A percentile compares a stretch with the other conserved stretches of the same genome.
Evolutionary conservation across 345 rosid species (phyloP).

Genomic region (Hibiscus syriacus): DNA sequence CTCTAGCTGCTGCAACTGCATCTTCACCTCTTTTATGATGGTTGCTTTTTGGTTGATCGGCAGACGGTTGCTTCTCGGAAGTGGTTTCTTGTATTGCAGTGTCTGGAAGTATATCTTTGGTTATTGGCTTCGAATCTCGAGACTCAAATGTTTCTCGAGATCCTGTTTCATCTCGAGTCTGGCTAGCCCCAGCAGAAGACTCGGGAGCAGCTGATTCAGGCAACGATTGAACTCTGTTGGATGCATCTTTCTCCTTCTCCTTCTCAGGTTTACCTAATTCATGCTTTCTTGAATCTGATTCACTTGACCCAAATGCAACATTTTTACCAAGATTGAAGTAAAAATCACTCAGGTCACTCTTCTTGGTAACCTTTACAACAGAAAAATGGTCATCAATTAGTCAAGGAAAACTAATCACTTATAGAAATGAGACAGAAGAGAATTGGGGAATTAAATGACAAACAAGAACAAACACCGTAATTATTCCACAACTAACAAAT

Average conservation of each 20-base stretch:
- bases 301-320: conserved; percentile 71
- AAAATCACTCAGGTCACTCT: conserved; percentile 79
- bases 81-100: conserved; percentile 19
- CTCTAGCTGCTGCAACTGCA: conserved; percentile 74
- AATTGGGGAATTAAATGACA: not conserved
- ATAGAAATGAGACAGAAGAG: not conserved
- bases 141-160: conserved; percentile 25
- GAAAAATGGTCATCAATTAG: conserved; percentile 8
- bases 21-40: conserved; percentile 66
- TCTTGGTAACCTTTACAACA: conserved; percentile 72
- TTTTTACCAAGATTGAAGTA: conserved; percentile 79
- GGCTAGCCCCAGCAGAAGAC: conserved; percentile 18
- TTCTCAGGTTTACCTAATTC: conserved; percentile 34
- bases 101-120: conserved; percentile 22
- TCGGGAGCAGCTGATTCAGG: conserved; percentile 18
- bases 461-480: not conserved
- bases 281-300: conserved; percentile 30
- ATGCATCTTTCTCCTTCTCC: conserved; percentile 21
- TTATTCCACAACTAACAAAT: not conserved
- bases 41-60: conserved; percentile 30
- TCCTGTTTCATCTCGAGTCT: conserved; percentile 19
- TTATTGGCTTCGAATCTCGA: conserved; percentile 17
- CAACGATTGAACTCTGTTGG: conserved; percentile 12
- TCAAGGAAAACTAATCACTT: not conserved
- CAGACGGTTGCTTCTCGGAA: conserved; percentile 23